Evolutionary conservation across 2,329 filamentous ascomycete genomes (phyloP).

Genomic region (Fusarium heterosporum): DNA sequence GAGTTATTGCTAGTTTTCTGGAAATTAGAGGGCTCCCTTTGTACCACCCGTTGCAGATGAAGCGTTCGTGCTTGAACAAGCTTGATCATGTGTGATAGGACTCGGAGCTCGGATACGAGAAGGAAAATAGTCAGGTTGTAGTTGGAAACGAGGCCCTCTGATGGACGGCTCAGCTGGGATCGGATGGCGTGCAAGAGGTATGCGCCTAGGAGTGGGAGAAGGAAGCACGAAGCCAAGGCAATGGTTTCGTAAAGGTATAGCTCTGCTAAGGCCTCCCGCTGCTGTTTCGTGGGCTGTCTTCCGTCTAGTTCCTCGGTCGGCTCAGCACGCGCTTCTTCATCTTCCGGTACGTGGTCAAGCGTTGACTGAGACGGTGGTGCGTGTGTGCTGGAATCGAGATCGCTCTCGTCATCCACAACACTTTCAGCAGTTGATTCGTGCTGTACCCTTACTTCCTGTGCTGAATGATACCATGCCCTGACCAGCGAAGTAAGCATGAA

Average conservation of each 20-base stretch:
- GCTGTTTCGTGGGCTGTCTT: conserved; percentile 38
- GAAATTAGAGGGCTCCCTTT: conserved; percentile 59
- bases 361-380: conserved; percentile 36
- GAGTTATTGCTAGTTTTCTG: conserved; percentile 49
- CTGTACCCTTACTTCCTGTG: conserved; percentile 70
- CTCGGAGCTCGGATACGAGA: conserved; percentile 85
- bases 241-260: conserved; percentile 80
- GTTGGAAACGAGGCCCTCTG: conserved; percentile 88
- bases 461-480: conserved; percentile 74
- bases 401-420: conserved; percentile 60
- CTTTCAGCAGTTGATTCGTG: conserved; percentile 59
- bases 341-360: conserved; percentile 60
- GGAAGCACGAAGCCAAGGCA: conserved; percentile 82
- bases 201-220: conserved; percentile 81
- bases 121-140: conserved; percentile 94
- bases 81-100: conserved; percentile 82
- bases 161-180: conserved; percentile 81
- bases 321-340: conserved; percentile 44
- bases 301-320: conserved; percentile 26
- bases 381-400: conserved; percentile 50
- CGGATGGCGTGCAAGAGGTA: conserved; percentile 86
- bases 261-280: conserved; percentile 65
- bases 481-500: conserved; percentile 14
- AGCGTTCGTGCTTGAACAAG: conserved; percentile 83
- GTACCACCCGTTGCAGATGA: conserved; percentile 81